These are phyloP conservation scores for Penicillium paneum DNA, from an alignment of 2,329 filamentous ascomycete genomes.

Conservation along the genomic window DNA sequence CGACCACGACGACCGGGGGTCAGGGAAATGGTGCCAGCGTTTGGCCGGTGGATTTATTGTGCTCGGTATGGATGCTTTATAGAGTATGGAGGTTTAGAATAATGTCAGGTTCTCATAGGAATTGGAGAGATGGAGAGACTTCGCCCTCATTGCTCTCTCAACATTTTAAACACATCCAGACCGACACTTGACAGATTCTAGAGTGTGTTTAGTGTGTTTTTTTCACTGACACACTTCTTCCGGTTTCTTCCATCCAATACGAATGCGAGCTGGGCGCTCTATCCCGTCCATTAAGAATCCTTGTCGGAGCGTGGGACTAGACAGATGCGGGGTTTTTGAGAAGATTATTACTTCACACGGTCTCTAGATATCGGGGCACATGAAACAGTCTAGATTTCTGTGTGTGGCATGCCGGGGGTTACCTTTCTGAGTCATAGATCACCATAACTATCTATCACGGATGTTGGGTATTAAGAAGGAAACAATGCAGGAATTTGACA, in stretches of 20 bases:
- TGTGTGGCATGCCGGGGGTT: not conserved
- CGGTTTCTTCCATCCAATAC: constrained; percentile 22
- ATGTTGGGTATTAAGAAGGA: not conserved
- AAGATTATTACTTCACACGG: not conserved
- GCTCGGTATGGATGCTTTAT: not conserved
- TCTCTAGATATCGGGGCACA: not conserved
- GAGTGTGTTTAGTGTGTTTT: not conserved
- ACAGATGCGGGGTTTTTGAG: constrained; percentile 18
- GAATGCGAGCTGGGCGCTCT: constrained; percentile 1
- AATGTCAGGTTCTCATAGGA: not conserved
- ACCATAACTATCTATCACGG: not conserved
- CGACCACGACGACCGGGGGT: not conserved
- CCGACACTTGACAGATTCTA: constrained; percentile 7
- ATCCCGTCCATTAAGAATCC: constrained; percentile 13
- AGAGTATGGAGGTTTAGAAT: not conserved
- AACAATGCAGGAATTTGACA: not conserved
- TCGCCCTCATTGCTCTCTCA: not conserved
- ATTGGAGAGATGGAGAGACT: not conserved
- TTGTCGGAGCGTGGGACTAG: constrained; percentile 3
- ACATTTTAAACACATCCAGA: constrained; percentile 20
- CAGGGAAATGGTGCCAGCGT: not conserved
- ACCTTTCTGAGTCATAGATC: constrained; percentile 1
- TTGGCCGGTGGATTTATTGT: not conserved
- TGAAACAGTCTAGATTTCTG: not conserved
- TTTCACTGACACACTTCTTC: constrained; percentile 7